Evolutionary conservation across 2,329 filamentous ascomycete genomes (phyloP), one percentile per base, ranked within the genome.

Genomic region (Colletotrichum horii): DNA sequence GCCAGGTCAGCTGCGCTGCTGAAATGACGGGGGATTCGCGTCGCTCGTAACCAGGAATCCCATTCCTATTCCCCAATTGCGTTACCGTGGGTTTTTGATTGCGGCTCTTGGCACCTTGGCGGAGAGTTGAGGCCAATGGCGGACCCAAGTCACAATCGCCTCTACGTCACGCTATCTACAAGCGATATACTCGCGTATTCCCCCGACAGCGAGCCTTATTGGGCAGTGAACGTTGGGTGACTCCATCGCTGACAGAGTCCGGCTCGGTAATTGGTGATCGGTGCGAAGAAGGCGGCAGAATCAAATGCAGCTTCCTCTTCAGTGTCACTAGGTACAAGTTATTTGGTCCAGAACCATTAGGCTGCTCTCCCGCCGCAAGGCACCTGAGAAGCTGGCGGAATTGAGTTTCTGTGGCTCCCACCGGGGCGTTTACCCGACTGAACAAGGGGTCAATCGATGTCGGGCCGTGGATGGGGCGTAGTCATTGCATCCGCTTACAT

Each of bases 81-180:
- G 74, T 74, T 74, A 76, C 64, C 48, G 70, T n/a, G 16, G 58
- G 74, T 6, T 69, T 24, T 60, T 69, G 58, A 69, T 65, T 36
- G 15, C 28, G 48, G 26, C 9, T 22, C 74, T 74, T 76, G 70
- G 70, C 70, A 74, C 36, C 74, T 76, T 74, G 70, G 74, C 70
- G 61, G 28, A 48, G 28, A 26, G 26, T 60, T 43, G 64, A 61
- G 32, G 70, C 74, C 74, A 74, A 74, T 74, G 56, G 15, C 26
- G 43, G 28, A 34, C 22, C 8, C n/a, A 36, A 38, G 38, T 72
- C 24, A 30, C 48, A 34, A 22, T 61, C 32, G 34, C 19, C n/a
- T 19, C 28, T 68, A 64, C 56, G 62, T 67, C 38, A 66, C 61
- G 73, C 34, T 72, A 43, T 64, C 62, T 16, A 72, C 61, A 34